These are phyloP conservation scores for Sugiyamaella lignohabitans DNA, from an alignment of 805 yeast genomes.

Conservation along the genomic window DNA sequence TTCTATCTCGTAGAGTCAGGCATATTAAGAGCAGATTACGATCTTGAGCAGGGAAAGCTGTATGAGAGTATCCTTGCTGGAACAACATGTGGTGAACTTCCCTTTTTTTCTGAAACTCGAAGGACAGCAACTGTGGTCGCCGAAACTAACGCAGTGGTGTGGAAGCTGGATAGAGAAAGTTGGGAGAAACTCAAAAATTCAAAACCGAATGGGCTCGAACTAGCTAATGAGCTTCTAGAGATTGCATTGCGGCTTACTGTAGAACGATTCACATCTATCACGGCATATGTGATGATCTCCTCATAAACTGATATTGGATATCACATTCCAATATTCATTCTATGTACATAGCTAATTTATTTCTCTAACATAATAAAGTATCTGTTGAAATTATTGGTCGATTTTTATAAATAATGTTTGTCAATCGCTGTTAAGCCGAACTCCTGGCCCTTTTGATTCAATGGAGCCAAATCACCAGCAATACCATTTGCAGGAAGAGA, in stretches of 20 bases:
- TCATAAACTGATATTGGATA: slow-evolving; percentile 5
- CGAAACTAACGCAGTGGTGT: slow-evolving; percentile 57
- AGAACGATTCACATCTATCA: slow-evolving; percentile 65
- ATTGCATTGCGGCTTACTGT: slow-evolving; percentile 58
- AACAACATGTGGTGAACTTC: slow-evolving; percentile 67
- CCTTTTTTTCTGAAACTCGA: slow-evolving; percentile 33
- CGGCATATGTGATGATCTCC: slow-evolving; percentile 68
- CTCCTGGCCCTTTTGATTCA: neutral
- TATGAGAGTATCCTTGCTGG: slow-evolving; percentile 56
- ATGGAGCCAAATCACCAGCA: neutral
- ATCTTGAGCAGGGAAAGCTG: slow-evolving; percentile 42
- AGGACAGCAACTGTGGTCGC: slow-evolving; percentile 47
- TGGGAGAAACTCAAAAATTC: slow-evolving; percentile 39
- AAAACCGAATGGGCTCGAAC: slow-evolving; percentile 39
- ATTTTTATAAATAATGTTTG: neutral
- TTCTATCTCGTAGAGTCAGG: slow-evolving; percentile 58
- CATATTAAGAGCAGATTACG: slow-evolving; percentile 45
- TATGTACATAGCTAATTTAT: slow-evolving; percentile 2
- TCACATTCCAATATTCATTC: neutral
- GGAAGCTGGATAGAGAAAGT: slow-evolving; percentile 52
- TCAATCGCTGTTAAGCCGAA: neutral
- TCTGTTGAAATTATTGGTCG: neutral
- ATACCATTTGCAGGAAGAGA: neutral
- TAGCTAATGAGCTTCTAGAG: slow-evolving; percentile 58
- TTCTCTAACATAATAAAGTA: neutral